A percentile compares a stretch with the other conserved stretches of the same genome.
These are phyloP conservation scores for Madurella fahalii DNA, from an alignment of 2,329 filamentous ascomycete genomes.

Conservation along the genomic window DNA sequence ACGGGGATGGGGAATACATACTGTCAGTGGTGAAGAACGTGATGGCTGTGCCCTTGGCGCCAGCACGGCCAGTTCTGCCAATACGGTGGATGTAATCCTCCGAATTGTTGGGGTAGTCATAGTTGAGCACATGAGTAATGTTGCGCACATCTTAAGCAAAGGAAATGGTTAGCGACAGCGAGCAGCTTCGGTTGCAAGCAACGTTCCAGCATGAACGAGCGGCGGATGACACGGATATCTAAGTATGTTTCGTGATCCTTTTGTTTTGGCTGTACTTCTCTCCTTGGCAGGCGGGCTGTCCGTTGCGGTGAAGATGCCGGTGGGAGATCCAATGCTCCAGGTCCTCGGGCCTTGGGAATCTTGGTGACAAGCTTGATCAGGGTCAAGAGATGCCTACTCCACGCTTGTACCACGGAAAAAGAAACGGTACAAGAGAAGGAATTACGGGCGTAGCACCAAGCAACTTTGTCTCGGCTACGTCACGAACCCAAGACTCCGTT, in stretches of 20 bases:
- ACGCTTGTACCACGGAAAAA: conserved; percentile 65
- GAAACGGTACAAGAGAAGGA: conserved; percentile 67
- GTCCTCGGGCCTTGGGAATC: conserved; percentile 54
- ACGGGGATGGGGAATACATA: conserved; percentile 52
- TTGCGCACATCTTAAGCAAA: conserved; percentile 92
- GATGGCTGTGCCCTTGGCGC: conserved; percentile 91
- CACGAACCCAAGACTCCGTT: conserved; percentile 84
- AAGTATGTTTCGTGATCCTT: conserved; percentile 48
- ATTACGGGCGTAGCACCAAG: conserved; percentile 65
- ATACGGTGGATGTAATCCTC: conserved; percentile 98
- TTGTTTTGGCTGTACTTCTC: conserved; percentile 48
- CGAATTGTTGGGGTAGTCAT: conserved; percentile 99
- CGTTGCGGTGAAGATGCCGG: conserved; percentile 53
- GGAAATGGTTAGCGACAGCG: conserved; percentile 73
- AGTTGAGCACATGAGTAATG: conserved; percentile 99
- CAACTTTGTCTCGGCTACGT: conserved; percentile 54
- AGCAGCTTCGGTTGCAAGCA: conserved; percentile 51
- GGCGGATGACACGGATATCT: conserved; percentile 38
- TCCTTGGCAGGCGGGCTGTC: conserved; percentile 58
- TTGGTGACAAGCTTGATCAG: conserved; percentile 64
- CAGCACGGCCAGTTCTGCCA: conserved; percentile 92
- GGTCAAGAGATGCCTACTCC: conserved; percentile 76
- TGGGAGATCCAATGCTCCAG: conserved; percentile 50
- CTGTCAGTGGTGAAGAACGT: conserved; percentile 99
- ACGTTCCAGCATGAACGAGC: conserved; percentile 56